Base-by-base conservation (phyloP, 768 basidiomycete species). In the Fistulinella prunicolor region DNA sequence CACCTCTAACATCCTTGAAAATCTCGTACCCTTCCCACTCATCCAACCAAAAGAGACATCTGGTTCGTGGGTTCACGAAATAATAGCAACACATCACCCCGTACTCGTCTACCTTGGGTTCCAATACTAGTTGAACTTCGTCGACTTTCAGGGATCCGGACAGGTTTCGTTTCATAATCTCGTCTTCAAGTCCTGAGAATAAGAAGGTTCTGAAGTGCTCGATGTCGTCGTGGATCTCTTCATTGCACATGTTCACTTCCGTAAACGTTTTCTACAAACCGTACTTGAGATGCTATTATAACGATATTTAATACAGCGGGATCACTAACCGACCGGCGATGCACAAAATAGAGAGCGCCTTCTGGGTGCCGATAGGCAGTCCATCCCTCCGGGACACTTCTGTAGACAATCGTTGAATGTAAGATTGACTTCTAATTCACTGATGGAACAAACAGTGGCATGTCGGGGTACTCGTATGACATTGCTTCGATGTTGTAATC, bases 311-410 rank as follows among this genome's bases (percentile, higher is more conserved):
- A 28, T 23, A 26, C 5, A 9, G 38, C 26, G 3, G n/a, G 6
- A 26, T 9, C 35, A 55, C 70, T 9, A 40, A 81, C 82, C 65
- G 73, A 73, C 3, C 66, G 54, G 38, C 49, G n/a, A 46, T 82
- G 70, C 53, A 72, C 73, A 46, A 79, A 86, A 56, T 84, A 86
- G 16, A 76, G 70, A 16, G 71, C 74, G 6, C 84, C 84, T 62
- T 86, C 83, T 0, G 83, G 82, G 54, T 85, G 84, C 3, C 69
- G 62, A 26, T 68, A 65, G 1, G 73, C 60, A 7, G 34, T 61
- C 84, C 84, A 85, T 0, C 71, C 75, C 4, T 17, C 7, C 0
- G 67, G 69, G 3, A 50, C 22, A 0, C 22, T 36, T 36, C 64
- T 65, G 38, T 12, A 39, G 36, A 46, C 1, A 1, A 2, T 23